These are phyloP conservation scores for Ganoderma sinense DNA, from an alignment of 1,284 basidiomycete genomes.

Conservation along the genomic window DNA sequence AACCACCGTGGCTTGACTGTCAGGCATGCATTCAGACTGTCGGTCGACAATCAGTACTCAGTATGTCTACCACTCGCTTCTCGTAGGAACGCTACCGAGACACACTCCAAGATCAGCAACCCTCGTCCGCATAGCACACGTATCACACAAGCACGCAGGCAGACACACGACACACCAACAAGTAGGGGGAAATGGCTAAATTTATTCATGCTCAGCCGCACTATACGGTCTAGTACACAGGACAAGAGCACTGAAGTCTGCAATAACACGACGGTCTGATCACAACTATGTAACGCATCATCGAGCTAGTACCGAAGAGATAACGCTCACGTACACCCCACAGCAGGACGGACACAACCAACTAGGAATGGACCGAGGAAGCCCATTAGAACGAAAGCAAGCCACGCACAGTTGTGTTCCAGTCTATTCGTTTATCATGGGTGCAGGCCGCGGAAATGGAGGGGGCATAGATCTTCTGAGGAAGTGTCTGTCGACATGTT, in stretches of 20 bases:
- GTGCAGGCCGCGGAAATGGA: not conserved
- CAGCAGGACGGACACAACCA: not conserved
- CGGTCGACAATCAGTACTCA: not conserved
- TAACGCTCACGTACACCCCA: not conserved
- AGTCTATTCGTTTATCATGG: not conserved
- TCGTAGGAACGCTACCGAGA: not conserved
- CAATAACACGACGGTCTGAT: not conserved
- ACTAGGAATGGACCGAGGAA: not conserved
- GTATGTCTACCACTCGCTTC: not conserved
- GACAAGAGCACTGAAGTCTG: not conserved
- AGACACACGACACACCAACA: not conserved
- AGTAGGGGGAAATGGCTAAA: not conserved
- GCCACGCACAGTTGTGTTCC: not conserved
- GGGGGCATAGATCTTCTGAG: not conserved
- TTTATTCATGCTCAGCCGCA: not conserved
- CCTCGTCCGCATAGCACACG: not conserved
- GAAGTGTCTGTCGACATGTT: not conserved
- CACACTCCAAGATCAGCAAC: not conserved
- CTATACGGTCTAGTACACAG: not conserved
- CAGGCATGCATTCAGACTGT: constrained; percentile 1
- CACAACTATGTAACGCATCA: not conserved
- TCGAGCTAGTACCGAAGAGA: not conserved
- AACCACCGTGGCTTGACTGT: constrained; percentile 9
- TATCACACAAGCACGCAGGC: not conserved
- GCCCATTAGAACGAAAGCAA: not conserved